A percentile compares a stretch with the other conserved stretches of the same genome.
phyloP scores from a whole-genome alignment of 2,329 filamentous ascomycete genomes.

The Dryadomyces sulphureus region DNA sequence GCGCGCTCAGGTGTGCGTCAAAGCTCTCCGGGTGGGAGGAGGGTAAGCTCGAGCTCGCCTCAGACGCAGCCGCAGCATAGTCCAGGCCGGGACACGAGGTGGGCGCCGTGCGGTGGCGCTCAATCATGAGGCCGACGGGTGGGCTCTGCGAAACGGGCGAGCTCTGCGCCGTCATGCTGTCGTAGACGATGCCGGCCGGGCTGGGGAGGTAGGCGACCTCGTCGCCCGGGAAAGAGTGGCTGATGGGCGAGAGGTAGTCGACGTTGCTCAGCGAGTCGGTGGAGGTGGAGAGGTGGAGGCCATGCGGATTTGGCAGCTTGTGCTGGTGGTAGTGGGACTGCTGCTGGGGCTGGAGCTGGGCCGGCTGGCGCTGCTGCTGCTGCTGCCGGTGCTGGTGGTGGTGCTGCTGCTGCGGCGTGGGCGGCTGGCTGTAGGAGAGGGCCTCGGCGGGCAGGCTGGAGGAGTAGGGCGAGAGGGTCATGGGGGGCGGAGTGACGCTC shows the following conservation, averaged over 20 bases:
- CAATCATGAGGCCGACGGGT: slow-evolving; percentile 37
- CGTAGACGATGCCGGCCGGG: slow-evolving; percentile 38
- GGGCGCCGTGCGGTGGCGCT: slow-evolving; percentile 33
- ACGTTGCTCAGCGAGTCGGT: slow-evolving; percentile 47
- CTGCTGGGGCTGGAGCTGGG: neutral
- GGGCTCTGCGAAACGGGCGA: slow-evolving; percentile 43
- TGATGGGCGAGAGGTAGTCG: slow-evolving; percentile 43
- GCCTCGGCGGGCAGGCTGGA: slow-evolving; percentile 6
- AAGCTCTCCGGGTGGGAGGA: slow-evolving; percentile 44
- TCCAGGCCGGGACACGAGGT: slow-evolving; percentile 46
- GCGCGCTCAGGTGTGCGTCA: slow-evolving; percentile 38
- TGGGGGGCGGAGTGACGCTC: slow-evolving; percentile 1
- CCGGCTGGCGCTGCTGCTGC: slow-evolving; percentile 3
- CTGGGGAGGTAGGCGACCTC: slow-evolving; percentile 42
- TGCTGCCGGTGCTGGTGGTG: slow-evolving; percentile 2
- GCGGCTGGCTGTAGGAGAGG: neutral
- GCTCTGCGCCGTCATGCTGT: slow-evolving; percentile 35
- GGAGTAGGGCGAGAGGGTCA: slow-evolving; percentile 7
- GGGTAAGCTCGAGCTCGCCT: slow-evolving; percentile 41
- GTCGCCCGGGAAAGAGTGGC: slow-evolving; percentile 37
- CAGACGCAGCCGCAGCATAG: slow-evolving; percentile 46
- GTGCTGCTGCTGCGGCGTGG: slow-evolving; percentile 3
- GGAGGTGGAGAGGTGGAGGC: slow-evolving; percentile 35
- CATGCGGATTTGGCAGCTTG: slow-evolving; percentile 19
- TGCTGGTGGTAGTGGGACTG: neutral